Conservation (phyloP, 2,329 filamentous ascomycete genomes). For the Penicillium sp. region DNA sequence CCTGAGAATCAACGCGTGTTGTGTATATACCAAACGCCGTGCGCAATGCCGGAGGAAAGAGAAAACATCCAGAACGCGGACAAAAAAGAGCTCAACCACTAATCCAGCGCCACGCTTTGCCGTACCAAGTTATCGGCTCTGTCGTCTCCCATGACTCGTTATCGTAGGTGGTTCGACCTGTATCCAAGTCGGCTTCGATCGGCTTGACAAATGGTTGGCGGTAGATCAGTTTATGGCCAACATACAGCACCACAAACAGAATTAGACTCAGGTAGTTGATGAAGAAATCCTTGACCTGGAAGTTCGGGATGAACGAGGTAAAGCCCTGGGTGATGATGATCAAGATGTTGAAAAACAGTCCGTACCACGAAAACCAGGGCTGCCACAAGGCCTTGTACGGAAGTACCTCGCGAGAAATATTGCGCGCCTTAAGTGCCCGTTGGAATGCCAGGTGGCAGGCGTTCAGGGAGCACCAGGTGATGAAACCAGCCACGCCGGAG, state of each 20-base stretch:
- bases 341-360: constrained; percentile 62
- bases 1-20: background rate
- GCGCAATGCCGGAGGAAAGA: constrained; percentile 6
- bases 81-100: constrained; percentile 10
- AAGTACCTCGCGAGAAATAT: constrained; percentile 57
- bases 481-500: constrained; percentile 35
- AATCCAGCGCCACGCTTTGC: constrained; percentile 28
- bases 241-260: constrained; percentile 58
- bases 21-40: constrained; percentile 1
- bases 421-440: constrained; percentile 54
- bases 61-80: constrained; percentile 1
- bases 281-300: constrained; percentile 61
- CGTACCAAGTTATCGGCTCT: constrained; percentile 31
- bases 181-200: constrained; percentile 45
- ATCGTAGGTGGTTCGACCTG: constrained; percentile 37
- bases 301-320: constrained; percentile 60
- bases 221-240: constrained; percentile 56
- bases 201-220: constrained; percentile 38
- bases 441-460: constrained; percentile 64
- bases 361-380: constrained; percentile 64
- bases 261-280: constrained; percentile 63
- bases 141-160: constrained; percentile 37
- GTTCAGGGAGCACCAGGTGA: constrained; percentile 37
- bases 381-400: constrained; percentile 62
- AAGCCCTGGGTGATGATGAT: constrained; percentile 68